A percentile compares a stretch with the other conserved stretches of the same genome.
phyloP scores from a whole-genome alignment of 78 protist genomes.

The Polysphondylium violaceum region DNA sequence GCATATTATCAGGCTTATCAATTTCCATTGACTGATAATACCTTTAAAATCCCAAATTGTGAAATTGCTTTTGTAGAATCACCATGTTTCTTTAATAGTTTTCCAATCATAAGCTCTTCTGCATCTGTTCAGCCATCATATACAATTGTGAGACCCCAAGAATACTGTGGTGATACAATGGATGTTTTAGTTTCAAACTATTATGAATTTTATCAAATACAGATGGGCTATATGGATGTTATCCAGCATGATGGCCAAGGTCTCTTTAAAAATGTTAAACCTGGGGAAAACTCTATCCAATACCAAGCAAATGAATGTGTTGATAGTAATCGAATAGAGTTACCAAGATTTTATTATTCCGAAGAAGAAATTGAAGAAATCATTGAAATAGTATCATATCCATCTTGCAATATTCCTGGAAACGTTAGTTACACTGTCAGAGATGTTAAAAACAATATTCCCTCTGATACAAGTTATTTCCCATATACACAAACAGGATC shows the following conservation, averaged over 20 bases:
- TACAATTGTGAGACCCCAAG: neutral
- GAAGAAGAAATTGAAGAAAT: neutral
- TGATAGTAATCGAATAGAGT: too few relatives aligned
- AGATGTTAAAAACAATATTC: neutral
- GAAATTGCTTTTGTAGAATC: too few relatives aligned
- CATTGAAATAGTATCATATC: neutral
- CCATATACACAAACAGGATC: neutral
- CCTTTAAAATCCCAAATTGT: too few relatives aligned
- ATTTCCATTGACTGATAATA: too few relatives aligned
- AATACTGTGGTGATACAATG: neutral
- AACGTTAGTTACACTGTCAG: neutral
- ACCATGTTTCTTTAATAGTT: too few relatives aligned
- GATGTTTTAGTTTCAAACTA: neutral
- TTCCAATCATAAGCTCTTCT: too few relatives aligned
- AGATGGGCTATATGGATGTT: neutral
- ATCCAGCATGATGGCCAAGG: neutral
- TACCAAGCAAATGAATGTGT: neutral
- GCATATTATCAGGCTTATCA: too few relatives aligned
- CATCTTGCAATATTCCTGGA: neutral
- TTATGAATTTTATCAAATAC: neutral
- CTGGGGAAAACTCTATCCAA: neutral
- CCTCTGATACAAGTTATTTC: neutral
- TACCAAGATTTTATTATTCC: too few relatives aligned
- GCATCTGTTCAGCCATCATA: neutral
- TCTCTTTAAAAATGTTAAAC: neutral